Percentiles rank a stretch among this genome's conserved stretches.
phyloP scores from a whole-genome alignment of 345 rosid species.

The Gossypium raimondii region DNA sequence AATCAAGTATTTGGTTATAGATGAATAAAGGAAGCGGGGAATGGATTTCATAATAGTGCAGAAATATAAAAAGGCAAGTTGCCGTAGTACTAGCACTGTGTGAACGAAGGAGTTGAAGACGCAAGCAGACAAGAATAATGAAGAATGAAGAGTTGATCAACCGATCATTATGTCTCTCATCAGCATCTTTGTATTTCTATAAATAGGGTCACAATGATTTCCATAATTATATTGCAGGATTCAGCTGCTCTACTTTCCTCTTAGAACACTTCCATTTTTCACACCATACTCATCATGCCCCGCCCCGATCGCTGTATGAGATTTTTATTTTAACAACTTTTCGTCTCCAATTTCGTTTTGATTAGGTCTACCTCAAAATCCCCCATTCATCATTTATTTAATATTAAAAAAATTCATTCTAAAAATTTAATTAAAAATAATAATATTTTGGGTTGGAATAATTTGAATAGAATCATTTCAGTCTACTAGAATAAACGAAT shows the following conservation, averaged over 20 bases:
- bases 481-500: too few relatives aligned
- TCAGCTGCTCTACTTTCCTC: neutral
- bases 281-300: neutral
- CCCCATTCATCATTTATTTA: too few relatives aligned
- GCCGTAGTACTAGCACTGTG: neutral
- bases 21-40: neutral
- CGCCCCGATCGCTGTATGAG: too few relatives aligned
- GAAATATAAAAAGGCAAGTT: neutral
- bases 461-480: too few relatives aligned
- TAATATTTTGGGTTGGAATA: too few relatives aligned
- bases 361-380: too few relatives aligned
- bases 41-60: neutral
- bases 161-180: conserved; percentile 17
- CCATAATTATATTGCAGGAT: neutral
- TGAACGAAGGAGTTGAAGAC: conserved; percentile 4
- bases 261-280: neutral
- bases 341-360: too few relatives aligned
- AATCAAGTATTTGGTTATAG: neutral
- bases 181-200: neutral
- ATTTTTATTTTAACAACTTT: too few relatives aligned
- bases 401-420: too few relatives aligned
- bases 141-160: neutral
- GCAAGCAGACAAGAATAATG: neutral
- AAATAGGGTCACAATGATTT: conserved; percentile 15
- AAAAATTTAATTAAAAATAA: too few relatives aligned